These are phyloP conservation scores for Alloteropsis angusta DNA, from an alignment of 202 grass and related monocot genomes.

Conservation along the genomic window DNA sequence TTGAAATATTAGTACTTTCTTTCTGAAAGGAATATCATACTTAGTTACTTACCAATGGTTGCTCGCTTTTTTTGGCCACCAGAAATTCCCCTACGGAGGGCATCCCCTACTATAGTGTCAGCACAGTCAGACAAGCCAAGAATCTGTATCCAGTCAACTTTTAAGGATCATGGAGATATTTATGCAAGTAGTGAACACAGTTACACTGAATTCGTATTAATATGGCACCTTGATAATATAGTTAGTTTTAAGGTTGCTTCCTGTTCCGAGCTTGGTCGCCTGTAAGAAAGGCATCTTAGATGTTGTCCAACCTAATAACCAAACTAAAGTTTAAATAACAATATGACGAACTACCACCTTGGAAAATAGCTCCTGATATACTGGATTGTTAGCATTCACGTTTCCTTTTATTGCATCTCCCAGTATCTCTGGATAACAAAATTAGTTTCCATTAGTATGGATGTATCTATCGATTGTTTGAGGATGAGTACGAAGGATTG, in stretches of 20 bases:
- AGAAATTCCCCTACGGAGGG: slow-evolving; percentile 76
- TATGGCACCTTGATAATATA: slow-evolving; percentile 54
- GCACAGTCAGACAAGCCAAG: slow-evolving; percentile 69
- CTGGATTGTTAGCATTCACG: slow-evolving; percentile 45
- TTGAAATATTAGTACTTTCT: neutral
- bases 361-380: slow-evolving; percentile 57
- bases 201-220: neutral
- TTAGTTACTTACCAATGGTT: slow-evolving; percentile 58
- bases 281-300: slow-evolving; percentile 14
- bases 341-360: neutral
- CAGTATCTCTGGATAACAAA: slow-evolving; percentile 46
- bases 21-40: neutral
- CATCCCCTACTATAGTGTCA: slow-evolving; percentile 71
- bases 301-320: neutral
- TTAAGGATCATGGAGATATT: neutral
- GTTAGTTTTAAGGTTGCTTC: slow-evolving; percentile 57
- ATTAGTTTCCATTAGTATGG: neutral
- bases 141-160: slow-evolving; percentile 40
- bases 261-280: slow-evolving; percentile 55
- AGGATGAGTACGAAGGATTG: neutral
- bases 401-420: slow-evolving; percentile 52
- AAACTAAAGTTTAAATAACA: neutral
- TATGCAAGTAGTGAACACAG: neutral
- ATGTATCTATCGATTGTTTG: neutral
- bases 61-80: slow-evolving; percentile 85